Base-by-base conservation (phyloP, 2,329 filamentous ascomycete genomes). In the Dactylellina cionopaga region DNA sequence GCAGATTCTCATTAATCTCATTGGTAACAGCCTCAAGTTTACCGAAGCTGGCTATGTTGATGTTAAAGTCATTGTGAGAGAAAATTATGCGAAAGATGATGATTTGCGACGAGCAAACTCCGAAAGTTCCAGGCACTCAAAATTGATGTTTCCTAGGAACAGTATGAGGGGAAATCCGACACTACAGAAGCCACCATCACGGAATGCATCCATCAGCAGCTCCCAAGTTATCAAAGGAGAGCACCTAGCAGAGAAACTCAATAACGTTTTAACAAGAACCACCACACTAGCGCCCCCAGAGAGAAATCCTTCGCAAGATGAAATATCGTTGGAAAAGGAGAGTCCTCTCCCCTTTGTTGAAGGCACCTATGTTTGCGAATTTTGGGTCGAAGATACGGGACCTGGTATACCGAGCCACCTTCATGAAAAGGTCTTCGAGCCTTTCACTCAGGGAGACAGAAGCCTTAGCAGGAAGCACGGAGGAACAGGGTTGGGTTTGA, bases 11-110 rank as follows among this genome's bases (percentile, higher is more conserved):
- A 96, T 96, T 82, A 96, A 96, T 78, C 83, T 97, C 29, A 92
- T 96, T 47, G 93, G 90, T 80, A 97, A 97, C 81, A 92, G 90
- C 79, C 82, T 96, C 43, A 97, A 97, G 79, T 96, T 97, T 78
- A 96, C 93, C 0, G 80, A 87, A 5, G 88, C 88, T 0, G 92
- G 92, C 5, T 89, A 84, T 27, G 91, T 97, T 2, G 85, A 88
- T 24, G 85, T 96, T 6, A 86, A 88, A 5, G 92, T 97, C 10
- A 35, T 72, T 13, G 52, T 72, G 2, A 31, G 47, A 33, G 68
- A 72, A 35, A 72, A 65, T 11, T 7, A 59, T 31, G 19, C 11
- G 3, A 59, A 29, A 24, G 68, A 72, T 17, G 46, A 65, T 9
- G 47, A 64, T 37, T 46, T 72, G 9, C 43, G 52, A 49, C 59